Evolutionary conservation across 495 filamentous ascomycete genomes (phyloP), one percentile per base, ranked within the genome.

Genomic region (Aspergillus funiculosus): DNA sequence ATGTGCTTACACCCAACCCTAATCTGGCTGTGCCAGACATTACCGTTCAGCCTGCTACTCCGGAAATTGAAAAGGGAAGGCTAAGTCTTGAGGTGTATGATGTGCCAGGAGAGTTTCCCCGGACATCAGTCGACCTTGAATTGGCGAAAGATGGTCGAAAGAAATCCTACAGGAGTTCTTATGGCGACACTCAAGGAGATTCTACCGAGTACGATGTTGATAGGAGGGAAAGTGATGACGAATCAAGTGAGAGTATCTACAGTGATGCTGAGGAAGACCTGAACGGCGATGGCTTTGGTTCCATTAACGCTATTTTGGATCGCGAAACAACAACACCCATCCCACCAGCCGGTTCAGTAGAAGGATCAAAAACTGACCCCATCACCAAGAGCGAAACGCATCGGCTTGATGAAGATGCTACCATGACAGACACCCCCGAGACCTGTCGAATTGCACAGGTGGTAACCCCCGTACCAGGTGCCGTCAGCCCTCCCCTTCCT

Each of bases 261-360:
- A 92, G 86, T 56, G 89, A 95, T 72, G 89, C 89, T 2, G 82
- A 82, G 30, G 89, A 95, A 57, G 85, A 88, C 42, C 64, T 85
- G 0, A 80, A 90, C 29, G 82, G 81, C 4, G 80, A 82, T 51
- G 86, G 84, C 0, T 95, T 89, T 62, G 75, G 83, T 36, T 94
- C 87, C 9, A 79, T 95, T 34, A 79, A 94, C 64, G 89, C 89
- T 20, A 82, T 94, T 31, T 73, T 94, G 2, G 82, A 89, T 39
- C 80, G 75, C 38, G 77, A 56, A 44, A 31, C 37, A 14, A 29
- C 32, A 13, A 8, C 34, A 15, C 4, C 10, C 13, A n/a, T n/a
- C n/a, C n/a, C n/a, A n/a, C n/a, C n/a, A 11, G 25, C 15, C 4
- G 28, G 5, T 18, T 20, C 41, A 22, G n/a, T n/a, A n/a, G n/a